Evolutionary conservation across 768 basidiomycete species (phyloP).

Genomic region (Suillus brevipes): DNA sequence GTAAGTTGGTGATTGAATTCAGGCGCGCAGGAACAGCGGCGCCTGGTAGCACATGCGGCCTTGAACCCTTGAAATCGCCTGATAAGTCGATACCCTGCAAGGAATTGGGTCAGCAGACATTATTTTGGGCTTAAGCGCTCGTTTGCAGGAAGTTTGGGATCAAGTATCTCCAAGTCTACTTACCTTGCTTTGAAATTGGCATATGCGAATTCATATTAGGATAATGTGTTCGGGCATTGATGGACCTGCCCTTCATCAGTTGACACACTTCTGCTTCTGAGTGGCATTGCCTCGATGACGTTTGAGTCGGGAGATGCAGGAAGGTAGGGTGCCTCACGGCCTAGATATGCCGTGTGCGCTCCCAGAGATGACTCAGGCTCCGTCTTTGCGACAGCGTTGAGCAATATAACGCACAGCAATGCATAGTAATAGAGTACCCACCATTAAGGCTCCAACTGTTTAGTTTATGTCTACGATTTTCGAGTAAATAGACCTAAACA

Average conservation of each 20-base stretch:
- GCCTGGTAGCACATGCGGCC: neutral
- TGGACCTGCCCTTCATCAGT: neutral
- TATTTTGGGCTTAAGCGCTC: neutral
- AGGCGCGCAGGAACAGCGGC: neutral
- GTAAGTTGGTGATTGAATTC: neutral
- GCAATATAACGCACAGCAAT: neutral
- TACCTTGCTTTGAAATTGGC: neutral
- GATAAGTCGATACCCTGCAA: neutral
- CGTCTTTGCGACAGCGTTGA: neutral
- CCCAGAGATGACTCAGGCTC: neutral
- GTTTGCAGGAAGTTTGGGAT: neutral
- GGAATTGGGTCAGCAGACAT: neutral
- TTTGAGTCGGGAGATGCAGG: neutral
- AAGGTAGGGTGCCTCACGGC: too few species aligned
- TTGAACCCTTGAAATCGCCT: neutral
- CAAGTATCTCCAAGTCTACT: neutral
- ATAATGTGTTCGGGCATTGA: neutral
- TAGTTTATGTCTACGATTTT: too few species aligned
- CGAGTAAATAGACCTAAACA: too few species aligned
- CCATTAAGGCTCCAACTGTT: too few species aligned
- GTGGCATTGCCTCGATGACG: neutral
- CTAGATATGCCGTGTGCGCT: neutral
- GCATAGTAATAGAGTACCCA: neutral
- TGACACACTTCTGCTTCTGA: neutral
- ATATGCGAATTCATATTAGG: neutral